A percentile compares a stretch with the other conserved stretches of the same genome.
These are phyloP conservation scores for Nepenthes alata DNA, from an alignment of 179 eudicot genomes.

Conservation along the genomic window DNA sequence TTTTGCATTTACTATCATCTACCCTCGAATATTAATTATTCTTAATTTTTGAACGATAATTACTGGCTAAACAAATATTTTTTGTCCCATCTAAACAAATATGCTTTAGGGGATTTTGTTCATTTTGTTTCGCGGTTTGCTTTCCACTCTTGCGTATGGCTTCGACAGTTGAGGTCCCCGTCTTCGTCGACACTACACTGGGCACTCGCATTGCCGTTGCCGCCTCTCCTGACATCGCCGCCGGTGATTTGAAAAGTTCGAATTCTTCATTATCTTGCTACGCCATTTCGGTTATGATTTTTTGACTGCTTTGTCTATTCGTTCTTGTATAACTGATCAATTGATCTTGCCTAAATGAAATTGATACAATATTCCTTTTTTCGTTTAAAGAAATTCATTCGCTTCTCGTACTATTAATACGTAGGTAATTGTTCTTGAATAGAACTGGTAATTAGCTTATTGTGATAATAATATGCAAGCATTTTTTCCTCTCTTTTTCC, in stretches of 20 bases:
- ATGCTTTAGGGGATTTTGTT: too few species aligned
- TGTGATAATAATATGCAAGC: too few species aligned
- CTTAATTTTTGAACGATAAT: too few species aligned
- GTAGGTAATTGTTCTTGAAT: neutral
- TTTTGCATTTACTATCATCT: too few species aligned
- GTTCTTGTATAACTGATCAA: neutral
- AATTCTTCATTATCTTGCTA: neutral
- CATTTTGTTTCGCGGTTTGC: too few species aligned
- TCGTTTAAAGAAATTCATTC: neutral
- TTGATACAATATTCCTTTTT: neutral
- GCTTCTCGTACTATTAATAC: neutral
- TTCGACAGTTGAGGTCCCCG: conserved; percentile 16
- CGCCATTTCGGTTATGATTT: neutral
- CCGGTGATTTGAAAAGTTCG: conserved; percentile 26
- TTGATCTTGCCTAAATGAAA: neutral
- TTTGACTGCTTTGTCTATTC: neutral
- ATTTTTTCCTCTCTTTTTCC: too few species aligned
- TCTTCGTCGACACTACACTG: conserved; percentile 43
- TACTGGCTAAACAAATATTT: too few species aligned
- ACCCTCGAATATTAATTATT: too few species aligned
- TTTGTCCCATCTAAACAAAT: too few species aligned
- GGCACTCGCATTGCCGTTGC: conserved; percentile 43
- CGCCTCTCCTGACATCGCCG: conserved; percentile 25
- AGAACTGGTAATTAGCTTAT: neutral
- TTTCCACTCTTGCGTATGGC: too few species aligned